Percentiles rank a stretch among this genome's conserved stretches.
These are phyloP conservation scores for Craterostigma plantagineum DNA, from an alignment of 257 asterid genomes.

Conservation along the genomic window DNA sequence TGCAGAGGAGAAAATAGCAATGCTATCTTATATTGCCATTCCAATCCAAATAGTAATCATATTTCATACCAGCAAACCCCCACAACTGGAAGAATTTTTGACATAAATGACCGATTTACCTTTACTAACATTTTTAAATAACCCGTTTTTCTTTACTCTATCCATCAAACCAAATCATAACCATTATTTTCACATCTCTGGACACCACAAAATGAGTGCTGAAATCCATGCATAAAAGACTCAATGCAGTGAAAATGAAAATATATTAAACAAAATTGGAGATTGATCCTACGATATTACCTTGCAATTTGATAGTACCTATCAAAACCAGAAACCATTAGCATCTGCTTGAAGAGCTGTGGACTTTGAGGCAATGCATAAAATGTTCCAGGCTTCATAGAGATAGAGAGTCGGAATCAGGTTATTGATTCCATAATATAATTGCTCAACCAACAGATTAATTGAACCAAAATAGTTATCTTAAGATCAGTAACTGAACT, in stretches of 20 bases:
- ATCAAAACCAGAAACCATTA: constrained; percentile 93
- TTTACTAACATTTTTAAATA: background rate
- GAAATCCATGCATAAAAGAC: constrained; percentile 1
- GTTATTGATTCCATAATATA: no score
- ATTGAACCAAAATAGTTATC: no score
- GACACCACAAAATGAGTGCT: no score
- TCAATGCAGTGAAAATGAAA: constrained; percentile 1
- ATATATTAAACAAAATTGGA: background rate
- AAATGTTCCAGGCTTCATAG: constrained; percentile 79
- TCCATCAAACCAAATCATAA: no score
- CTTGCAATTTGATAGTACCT: constrained; percentile 94
- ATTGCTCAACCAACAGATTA: constrained; percentile 1
- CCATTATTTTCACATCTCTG: no score
- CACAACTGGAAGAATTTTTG: no score
- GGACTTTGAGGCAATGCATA: constrained; percentile 99
- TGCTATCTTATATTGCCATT: background rate
- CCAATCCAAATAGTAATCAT: background rate
- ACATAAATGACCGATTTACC: no score
- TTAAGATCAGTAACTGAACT: no score
- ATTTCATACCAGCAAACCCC: no score
- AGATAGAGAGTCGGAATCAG: background rate
- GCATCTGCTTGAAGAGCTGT: constrained; percentile 99
- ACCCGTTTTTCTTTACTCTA: no score
- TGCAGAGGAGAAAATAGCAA: constrained; percentile 18
- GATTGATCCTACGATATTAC: constrained; percentile 13